Evolutionary conservation across 768 basidiomycete species (phyloP), one percentile per base, ranked within the genome.

Genomic region (Trametes cubensis): DNA sequence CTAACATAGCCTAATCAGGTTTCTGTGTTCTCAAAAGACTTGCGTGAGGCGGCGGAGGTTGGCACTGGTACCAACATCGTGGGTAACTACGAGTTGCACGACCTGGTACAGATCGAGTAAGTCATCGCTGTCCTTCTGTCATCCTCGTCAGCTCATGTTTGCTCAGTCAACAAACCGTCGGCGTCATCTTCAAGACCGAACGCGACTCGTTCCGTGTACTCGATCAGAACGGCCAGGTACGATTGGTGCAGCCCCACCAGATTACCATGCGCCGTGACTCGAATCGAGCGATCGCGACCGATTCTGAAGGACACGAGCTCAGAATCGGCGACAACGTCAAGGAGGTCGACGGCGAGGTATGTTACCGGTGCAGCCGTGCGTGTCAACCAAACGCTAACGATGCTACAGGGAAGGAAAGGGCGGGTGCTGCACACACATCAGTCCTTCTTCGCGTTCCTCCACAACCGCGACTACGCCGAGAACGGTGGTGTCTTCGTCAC

Each of bases 121-220:
- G 94, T 83, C 14, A 4, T 50, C 6, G 4, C 4, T 30, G 3
- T 48, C 46, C 41, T 25, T 28, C 13, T 47, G 15, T 44, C n/a
- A 17, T 17, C 55, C 48, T 41, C 65, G 28, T 58, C 61, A 44
- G 64, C 20, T 40, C 17, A 47, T 28, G 1, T 28, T 56, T 45
- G 28, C 28, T 26, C 67, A 98, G 95, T 74, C 83, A 86, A 30
- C 92, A 95, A 73, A 96, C 95, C 5, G 94, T 95, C 39, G 97
- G 95, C 72, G 94, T 98, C 62, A 97, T 98, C 65, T 97, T 90
- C 83, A 95, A 96, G 74, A 95, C 95, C 1, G 97, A 98, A 72
- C 88, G 94, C 15, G 94, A 94, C 71, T 88, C 94, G 8, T 94
- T 99, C 85, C 92, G 95, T 58, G 90, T 99, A 2, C 81, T 99